Evolutionary conservation across 2,329 filamentous ascomycete species (phyloP).

Genomic region (Xylariaceae sp.): DNA sequence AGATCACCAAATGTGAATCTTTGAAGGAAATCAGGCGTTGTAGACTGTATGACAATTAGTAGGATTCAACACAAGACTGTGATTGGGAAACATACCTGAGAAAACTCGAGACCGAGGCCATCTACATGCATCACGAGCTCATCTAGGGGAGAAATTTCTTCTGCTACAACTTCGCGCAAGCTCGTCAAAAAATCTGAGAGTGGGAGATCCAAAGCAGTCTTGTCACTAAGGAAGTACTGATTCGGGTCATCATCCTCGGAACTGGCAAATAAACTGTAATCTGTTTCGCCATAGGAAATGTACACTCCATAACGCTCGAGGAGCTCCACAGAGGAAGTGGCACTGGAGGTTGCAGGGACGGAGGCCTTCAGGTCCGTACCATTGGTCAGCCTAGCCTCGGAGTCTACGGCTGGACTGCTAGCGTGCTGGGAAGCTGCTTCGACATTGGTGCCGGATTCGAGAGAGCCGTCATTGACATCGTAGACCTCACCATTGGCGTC

Average conservation of each 20-base stretch:
- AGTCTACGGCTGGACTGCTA: background rate
- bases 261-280: constrained; percentile 34
- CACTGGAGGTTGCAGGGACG: background rate
- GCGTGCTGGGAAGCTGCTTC: constrained; percentile 4
- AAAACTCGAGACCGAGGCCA: constrained; percentile 33
- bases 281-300: constrained; percentile 31
- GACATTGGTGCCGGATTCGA: constrained; percentile 2
- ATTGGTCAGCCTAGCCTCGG: background rate
- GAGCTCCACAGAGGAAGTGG: constrained; percentile 22
- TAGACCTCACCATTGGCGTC: constrained; percentile 19
- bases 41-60: constrained; percentile 29
- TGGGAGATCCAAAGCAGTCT: constrained; percentile 25
- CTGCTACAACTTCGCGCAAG: constrained; percentile 31
- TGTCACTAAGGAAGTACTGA: constrained; percentile 32
- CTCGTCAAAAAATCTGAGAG: constrained; percentile 28
- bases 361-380: background rate
- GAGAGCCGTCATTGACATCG: constrained; percentile 8
- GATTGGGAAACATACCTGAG: constrained; percentile 27
- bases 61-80: background rate
- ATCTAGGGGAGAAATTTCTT: constrained; percentile 34
- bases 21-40: constrained; percentile 27
- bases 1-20: constrained; percentile 32
- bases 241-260: constrained; percentile 33
- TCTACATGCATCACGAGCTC: constrained; percentile 34
- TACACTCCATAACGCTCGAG: constrained; percentile 28